Base-by-base conservation (phyloP, 305 asterid species). In the Galium porrigens region DNA sequence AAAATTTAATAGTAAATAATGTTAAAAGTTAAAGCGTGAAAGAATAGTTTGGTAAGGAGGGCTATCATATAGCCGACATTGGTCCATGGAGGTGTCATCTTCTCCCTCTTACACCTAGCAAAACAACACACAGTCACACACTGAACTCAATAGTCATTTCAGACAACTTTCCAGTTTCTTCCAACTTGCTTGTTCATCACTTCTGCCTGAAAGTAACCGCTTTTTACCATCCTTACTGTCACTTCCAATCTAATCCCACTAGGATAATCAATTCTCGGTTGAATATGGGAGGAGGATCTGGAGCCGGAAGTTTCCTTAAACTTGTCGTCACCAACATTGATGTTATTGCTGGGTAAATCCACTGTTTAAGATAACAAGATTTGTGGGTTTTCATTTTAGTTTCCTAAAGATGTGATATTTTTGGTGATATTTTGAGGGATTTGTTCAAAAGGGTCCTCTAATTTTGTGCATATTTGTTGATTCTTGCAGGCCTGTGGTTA, bases 401-500 rank as follows among this genome's bases (percentile, higher is more conserved):
- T 70, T 55, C 46, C 10, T 48, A 5, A 58, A 58, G 70, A 48
- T 48, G 33, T 4, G 2, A n/a, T n/a, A n/a, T 65, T 29, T 46
- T 46, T 36, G 22, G 1, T 20, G 7, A 8, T 1, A 10, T 18
- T 7, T 61, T 1, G n/a, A 57, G 44, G 62, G 56, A 18, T 55
- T 73, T 14, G 6, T 66, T 15, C 8, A 39, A 10, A 8, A 18
- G 55, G 76, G 51, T 51, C 67, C 67, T 32, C 63, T 79, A 54
- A 72, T 59, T 52, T 61, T 3, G 25, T 36, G n/a, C 52, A 0
- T 65, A 6, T 56, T 14, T 64, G 0, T 66, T 55, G 62, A 41
- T 70, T 59, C 1, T 49, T 86, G 78, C 98, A 91, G 96, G 95
- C 98, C 95, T 57, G 90, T 85, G 78, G 90, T 88, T 75, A 88